These are phyloP conservation scores for Beauveria asiatica DNA, from an alignment of 2,329 filamentous ascomycete species.

Conservation along the genomic window DNA sequence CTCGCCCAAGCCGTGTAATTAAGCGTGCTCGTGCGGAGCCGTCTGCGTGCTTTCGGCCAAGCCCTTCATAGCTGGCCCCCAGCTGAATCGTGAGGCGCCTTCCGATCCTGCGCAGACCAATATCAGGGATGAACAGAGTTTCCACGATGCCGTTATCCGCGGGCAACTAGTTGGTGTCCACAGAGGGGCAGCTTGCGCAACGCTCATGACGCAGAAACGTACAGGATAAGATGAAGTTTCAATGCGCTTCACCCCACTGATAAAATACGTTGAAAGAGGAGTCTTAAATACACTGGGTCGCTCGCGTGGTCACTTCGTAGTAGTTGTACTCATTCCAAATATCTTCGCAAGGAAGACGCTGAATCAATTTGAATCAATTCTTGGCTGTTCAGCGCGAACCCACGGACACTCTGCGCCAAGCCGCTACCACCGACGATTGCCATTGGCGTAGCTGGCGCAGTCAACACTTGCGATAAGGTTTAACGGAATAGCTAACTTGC, in stretches of 20 bases:
- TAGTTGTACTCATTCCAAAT: no score
- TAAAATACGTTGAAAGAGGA: background rate
- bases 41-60: background rate
- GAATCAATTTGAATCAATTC: no score
- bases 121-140: background rate
- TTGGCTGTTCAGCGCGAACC: no score
- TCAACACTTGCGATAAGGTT: no score
- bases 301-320: background rate
- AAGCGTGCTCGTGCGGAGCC: background rate
- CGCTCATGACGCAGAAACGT: background rate
- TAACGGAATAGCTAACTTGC: no score
- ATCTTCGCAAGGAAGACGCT: background rate
- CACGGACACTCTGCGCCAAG: no score
- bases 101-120: background rate
- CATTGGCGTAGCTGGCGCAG: no score
- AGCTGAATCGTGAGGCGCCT: background rate
- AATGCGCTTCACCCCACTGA: background rate
- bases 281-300: background rate
- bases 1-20: background rate
- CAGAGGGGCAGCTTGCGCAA: background rate
- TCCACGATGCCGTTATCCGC: background rate
- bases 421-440: no score
- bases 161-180: background rate
- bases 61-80: background rate
- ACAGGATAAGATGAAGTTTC: background rate